Conservation (phyloP, 1,284 basidiomycete species). For the Melampsora abietis-canadensis region DNA sequence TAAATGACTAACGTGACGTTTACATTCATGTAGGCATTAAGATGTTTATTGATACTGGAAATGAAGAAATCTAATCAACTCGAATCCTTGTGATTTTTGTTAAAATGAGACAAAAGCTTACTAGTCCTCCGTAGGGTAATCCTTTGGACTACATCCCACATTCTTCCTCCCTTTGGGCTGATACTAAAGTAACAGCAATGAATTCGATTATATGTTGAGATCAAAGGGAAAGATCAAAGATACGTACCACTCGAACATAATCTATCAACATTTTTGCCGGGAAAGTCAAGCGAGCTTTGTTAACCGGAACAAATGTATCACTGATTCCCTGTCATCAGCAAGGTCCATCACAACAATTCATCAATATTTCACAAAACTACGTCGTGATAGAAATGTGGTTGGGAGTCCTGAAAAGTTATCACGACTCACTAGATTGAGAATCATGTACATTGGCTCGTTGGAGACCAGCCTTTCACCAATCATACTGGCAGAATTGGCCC, state of each 20-base stretch:
- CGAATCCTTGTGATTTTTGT: too few species aligned
- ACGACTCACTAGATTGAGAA: conserved; percentile 47
- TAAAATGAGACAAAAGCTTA: not conserved
- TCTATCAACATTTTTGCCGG: conserved; percentile 43
- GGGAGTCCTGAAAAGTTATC: not conserved
- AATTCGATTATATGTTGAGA: not conserved
- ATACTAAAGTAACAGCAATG: conserved; percentile 13
- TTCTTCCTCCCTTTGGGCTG: conserved; percentile 29
- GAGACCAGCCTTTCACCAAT: conserved; percentile 72
- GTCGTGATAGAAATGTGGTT: not conserved
- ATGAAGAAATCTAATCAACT: not conserved
- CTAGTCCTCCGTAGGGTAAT: conserved; percentile 42
- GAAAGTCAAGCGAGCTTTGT: conserved; percentile 35
- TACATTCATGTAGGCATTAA: conserved; percentile 25
- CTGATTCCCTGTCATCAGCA: conserved; percentile 20
- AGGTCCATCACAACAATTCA: not conserved
- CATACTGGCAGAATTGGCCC: conserved; percentile 63
- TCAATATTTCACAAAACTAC: not conserved
- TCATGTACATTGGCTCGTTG: conserved; percentile 70
- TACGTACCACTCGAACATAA: conserved; percentile 41
- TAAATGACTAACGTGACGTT: conserved; percentile 30
- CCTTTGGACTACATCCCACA: conserved; percentile 35
- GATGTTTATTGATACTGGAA: conserved; percentile 37
- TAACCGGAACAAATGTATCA: conserved; percentile 42
- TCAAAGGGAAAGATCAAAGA: not conserved